A percentile compares a stretch with the other conserved stretches of the same genome.
Evolutionary conservation across 129 eudicot genomes (phyloP).

Genomic region (Ambrosia trifida): DNA sequence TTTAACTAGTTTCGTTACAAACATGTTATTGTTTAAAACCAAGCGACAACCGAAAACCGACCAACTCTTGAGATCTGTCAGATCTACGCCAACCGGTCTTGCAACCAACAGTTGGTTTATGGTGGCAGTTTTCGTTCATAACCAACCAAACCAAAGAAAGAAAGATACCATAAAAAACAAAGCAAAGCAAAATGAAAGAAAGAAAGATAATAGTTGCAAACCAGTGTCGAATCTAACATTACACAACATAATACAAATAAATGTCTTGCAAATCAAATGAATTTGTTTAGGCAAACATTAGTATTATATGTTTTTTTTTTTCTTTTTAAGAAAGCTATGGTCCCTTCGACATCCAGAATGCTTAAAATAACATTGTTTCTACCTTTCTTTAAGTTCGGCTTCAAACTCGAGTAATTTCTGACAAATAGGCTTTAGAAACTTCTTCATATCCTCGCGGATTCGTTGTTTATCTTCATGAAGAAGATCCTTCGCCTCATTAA

Average conservation of each 20-base stretch:
- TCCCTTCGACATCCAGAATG: conserved; percentile 17
- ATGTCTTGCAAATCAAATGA: conserved; percentile 32
- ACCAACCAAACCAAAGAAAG: too few relatives aligned
- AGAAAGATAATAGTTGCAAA: not conserved
- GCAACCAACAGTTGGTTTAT: too few relatives aligned
- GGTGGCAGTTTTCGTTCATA: too few relatives aligned
- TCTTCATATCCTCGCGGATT: conserved; percentile 56
- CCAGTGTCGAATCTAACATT: conserved; percentile 3
- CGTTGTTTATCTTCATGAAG: conserved; percentile 48
- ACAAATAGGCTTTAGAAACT: conserved; percentile 63
- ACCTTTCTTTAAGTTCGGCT: conserved; percentile 74
- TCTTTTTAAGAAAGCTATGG: conserved; percentile 20
- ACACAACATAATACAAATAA: conserved; percentile 21
- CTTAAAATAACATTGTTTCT: conserved; percentile 10
- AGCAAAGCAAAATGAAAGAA: not conserved
- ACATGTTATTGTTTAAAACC: too few relatives aligned
- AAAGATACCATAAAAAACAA: too few relatives aligned
- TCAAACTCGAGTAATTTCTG: conserved; percentile 66
- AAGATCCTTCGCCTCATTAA: conserved; percentile 66
- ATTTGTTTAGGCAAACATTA: conserved; percentile 12
- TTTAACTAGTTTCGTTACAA: too few relatives aligned
- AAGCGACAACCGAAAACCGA: too few relatives aligned
- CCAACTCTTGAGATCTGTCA: too few relatives aligned
- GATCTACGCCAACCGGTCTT: too few relatives aligned
- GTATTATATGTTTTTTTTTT: conserved; percentile 16